These are phyloP conservation scores for Pleurotus tuoliensis DNA, from an alignment of 768 basidiomycete genomes.

Conservation along the genomic window DNA sequence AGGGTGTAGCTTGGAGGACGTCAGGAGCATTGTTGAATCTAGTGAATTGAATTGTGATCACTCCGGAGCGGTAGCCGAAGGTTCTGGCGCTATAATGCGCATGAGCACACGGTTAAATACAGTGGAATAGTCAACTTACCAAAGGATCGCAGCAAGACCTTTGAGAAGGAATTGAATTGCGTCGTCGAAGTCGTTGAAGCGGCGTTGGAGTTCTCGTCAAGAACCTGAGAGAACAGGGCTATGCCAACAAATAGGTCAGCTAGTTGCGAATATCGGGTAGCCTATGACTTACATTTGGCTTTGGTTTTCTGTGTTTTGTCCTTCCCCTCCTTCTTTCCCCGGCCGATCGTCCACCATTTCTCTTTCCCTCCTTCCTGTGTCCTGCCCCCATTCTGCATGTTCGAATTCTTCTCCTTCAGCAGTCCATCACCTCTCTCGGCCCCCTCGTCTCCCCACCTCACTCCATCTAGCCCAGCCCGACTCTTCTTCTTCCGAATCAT, in stretches of 20 bases:
- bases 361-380: conserved; percentile 43
- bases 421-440: conserved; percentile 19
- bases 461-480: conserved; percentile 53
- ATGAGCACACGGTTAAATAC: neutral
- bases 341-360: conserved; percentile 83
- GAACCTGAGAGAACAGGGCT: conserved; percentile 7
- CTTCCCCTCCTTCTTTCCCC: conserved; percentile 71
- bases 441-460: conserved; percentile 60
- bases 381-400: conserved; percentile 24
- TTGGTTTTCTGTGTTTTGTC: conserved; percentile 47
- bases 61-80: conserved; percentile 1
- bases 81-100: neutral
- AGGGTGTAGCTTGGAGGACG: conserved; percentile 2
- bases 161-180: conserved; percentile 60
- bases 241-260: neutral
- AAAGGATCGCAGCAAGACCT: conserved; percentile 12
- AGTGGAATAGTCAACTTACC: conserved; percentile 18
- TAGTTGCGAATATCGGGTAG: conserved; percentile 9
- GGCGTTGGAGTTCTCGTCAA: conserved; percentile 4
- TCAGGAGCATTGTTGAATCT: conserved; percentile 2
- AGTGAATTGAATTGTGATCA: conserved; percentile 2
- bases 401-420: conserved; percentile 10
- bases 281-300: conserved; percentile 33
- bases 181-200: conserved; percentile 31
- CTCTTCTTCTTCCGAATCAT: conserved; percentile 79